These are phyloP conservation scores for Clausena lansium DNA, from an alignment of 345 rosid species.

Conservation along the genomic window DNA sequence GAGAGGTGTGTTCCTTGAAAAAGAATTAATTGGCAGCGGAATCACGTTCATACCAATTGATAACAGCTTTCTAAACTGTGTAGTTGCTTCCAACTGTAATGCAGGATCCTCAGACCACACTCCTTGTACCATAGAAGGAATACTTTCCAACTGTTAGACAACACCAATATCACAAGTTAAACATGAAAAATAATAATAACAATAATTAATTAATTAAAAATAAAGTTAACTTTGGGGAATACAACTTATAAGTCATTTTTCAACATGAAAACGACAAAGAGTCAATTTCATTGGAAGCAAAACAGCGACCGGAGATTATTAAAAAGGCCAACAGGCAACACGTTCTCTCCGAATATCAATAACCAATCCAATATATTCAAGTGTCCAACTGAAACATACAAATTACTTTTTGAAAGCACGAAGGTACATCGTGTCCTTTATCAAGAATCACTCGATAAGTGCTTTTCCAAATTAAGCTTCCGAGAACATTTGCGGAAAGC, in stretches of 20 bases:
- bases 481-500: not conserved
- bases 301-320: not conserved
- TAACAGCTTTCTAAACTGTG: slow-evolving; percentile 73
- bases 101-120: slow-evolving; percentile 62
- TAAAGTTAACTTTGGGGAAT: not conserved
- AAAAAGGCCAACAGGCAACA: not conserved
- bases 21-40: not conserved
- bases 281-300: not conserved
- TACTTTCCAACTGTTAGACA: slow-evolving; percentile 62
- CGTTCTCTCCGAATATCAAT: not conserved
- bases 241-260: not conserved
- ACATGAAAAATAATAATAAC: not conserved
- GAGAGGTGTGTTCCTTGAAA: not conserved
- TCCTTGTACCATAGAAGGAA: slow-evolving; percentile 77
- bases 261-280: not conserved
- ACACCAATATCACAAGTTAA: slow-evolving; percentile 17
- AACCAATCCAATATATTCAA: not conserved
- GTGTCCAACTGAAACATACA: not conserved
- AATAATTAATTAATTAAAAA: not conserved
- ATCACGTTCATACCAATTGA: slow-evolving; percentile 55
- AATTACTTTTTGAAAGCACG: not conserved
- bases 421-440: not conserved
- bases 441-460: not conserved
- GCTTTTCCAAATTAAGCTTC: not conserved
- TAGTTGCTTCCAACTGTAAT: slow-evolving; percentile 70